Base-by-base conservation (phyloP, 192 early-diverging fungal species). In the Linnemannia schmuckeri region DNA sequence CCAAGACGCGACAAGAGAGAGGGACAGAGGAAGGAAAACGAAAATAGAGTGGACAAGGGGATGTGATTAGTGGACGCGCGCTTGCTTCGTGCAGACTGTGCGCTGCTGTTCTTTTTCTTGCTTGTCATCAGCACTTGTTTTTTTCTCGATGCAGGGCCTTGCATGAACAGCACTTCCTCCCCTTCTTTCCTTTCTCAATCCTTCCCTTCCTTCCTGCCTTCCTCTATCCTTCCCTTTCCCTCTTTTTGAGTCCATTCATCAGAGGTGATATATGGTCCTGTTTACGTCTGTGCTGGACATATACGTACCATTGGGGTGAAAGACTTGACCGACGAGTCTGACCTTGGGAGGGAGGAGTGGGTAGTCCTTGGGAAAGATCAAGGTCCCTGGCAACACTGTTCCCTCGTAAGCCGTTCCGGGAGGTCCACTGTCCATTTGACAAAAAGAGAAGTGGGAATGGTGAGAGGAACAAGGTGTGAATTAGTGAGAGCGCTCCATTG, bases 291-390 rank as follows among this genome's bases (percentile, higher is more conserved):
- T 44, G 10, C 10, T 37, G 3, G 37, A 37, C 37, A 37, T 52
- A 17, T 22, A 52, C 18, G 49, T 20, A 94, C 94, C 91, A 89
- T 97, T 97, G 12, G 97, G 97, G 81, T 98, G 97, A 90, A 94
- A 99, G 89, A 99, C 95, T 3, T 93, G 93, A 74, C 93, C 93
- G 12, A 96, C 96, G 88, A 99, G 98, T 88, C 95, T 94, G 93
- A 99, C 97, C 37, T 92, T 94, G 24, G 98, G 98, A 54, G 98
- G 98, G 70, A 93, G 93, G 57, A 98, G 94, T 42, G 97, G 98
- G 83, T 99, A 99, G 89, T 99, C 98, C 47, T 88, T 88, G 9
- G 97, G 97, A 74, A 97, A 98, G 22, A 90, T 94, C 71, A 98
- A 88, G 12, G 89, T 94, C 17, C 97, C 97, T 94, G 94, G 68